Evolutionary conservation across 1,284 basidiomycete species (phyloP).

Genomic region (Tylopilus sp.): DNA sequence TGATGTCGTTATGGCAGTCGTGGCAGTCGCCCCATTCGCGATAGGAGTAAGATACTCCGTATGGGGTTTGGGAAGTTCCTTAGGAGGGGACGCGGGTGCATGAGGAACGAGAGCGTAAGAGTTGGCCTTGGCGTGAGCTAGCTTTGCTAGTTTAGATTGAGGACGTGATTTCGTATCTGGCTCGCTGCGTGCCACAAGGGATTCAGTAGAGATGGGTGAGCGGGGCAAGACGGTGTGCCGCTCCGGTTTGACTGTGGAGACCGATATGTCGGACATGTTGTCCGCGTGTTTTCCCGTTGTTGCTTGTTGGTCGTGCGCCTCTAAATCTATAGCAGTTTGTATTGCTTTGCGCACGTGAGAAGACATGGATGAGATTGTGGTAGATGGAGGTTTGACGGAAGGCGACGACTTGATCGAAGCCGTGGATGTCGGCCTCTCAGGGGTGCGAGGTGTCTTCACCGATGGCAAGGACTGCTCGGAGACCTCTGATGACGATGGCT

Average conservation of each 20-base stretch:
- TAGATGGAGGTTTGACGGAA: conserved; percentile 28
- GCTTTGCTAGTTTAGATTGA: conserved; percentile 68
- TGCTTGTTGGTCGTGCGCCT: conserved; percentile 34
- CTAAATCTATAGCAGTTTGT: conserved; percentile 49
- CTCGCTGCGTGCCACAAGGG: conserved; percentile 12
- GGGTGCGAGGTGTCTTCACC: conserved; percentile 12
- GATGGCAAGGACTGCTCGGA: conserved; percentile 18
- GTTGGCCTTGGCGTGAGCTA: conserved; percentile 60
- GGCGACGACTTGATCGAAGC: conserved; percentile 23
- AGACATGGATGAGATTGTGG: conserved; percentile 49
- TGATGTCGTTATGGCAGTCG: conserved; percentile 77
- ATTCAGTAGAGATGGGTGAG: conserved; percentile 9
- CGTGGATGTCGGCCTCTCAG: conserved; percentile 12
- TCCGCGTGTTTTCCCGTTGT: conserved; percentile 12
- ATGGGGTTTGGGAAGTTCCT: conserved; percentile 40
- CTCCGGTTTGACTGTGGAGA: conserved; percentile 24
- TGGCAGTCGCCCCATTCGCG: conserved; percentile 71
- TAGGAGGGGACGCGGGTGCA: conserved; percentile 35
- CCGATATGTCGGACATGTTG: conserved; percentile 19
- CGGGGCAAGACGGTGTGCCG: conserved; percentile 5
- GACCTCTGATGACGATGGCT: conserved; percentile 14
- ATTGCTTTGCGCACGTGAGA: conserved; percentile 63
- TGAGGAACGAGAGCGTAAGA: conserved; percentile 37
- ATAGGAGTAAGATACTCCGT: conserved; percentile 74
- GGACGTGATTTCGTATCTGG: conserved; percentile 36